These are phyloP conservation scores for Pseudopyricularia cyperi DNA, from an alignment of 2,329 filamentous ascomycete genomes.

Conservation along the genomic window DNA sequence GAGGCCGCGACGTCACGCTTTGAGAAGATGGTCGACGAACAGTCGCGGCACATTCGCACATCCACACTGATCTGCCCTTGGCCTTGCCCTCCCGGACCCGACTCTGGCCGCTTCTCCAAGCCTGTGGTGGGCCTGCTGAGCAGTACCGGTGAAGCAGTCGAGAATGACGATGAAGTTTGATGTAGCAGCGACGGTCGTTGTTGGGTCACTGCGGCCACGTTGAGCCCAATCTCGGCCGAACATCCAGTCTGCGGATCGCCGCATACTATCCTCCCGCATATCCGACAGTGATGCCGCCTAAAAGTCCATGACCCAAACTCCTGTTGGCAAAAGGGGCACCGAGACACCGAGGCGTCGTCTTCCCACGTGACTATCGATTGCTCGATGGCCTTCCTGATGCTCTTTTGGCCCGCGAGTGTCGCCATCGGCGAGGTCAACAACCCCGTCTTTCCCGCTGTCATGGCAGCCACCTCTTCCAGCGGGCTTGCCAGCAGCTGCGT, in stretches of 20 bases:
- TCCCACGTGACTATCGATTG: constrained; percentile 94
- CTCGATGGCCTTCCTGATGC: constrained; percentile 67
- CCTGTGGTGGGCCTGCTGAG: accelerated
- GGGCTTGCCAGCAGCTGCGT: constrained; percentile 71
- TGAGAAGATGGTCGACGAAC: constrained; percentile 48
- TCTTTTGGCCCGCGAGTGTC: constrained; percentile 53
- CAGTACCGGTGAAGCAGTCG: constrained; percentile 17
- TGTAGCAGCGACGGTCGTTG: background rate
- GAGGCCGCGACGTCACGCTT: constrained; percentile 68
- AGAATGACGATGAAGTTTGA: background rate
- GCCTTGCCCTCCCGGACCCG: background rate
- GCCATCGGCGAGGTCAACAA: constrained; percentile 45
- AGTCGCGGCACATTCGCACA: constrained; percentile 85
- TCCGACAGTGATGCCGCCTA: constrained; percentile 82
- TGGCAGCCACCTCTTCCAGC: constrained; percentile 47
- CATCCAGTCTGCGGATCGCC: constrained; percentile 75
- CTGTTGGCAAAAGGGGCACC: constrained; percentile 91
- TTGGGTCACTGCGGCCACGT: constrained; percentile 37
- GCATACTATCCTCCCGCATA: constrained; percentile 88
- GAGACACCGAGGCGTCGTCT: constrained; percentile 66
- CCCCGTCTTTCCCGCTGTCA: constrained; percentile 13
- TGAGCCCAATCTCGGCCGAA: constrained; percentile 71
- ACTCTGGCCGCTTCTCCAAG: background rate
- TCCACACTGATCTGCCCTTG: constrained; percentile 54
- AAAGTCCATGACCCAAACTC: constrained; percentile 92